Evolutionary conservation across 257 asterid genomes (phyloP), one percentile per base, ranked within the genome.

Genomic region (Capsicum baccatum): DNA sequence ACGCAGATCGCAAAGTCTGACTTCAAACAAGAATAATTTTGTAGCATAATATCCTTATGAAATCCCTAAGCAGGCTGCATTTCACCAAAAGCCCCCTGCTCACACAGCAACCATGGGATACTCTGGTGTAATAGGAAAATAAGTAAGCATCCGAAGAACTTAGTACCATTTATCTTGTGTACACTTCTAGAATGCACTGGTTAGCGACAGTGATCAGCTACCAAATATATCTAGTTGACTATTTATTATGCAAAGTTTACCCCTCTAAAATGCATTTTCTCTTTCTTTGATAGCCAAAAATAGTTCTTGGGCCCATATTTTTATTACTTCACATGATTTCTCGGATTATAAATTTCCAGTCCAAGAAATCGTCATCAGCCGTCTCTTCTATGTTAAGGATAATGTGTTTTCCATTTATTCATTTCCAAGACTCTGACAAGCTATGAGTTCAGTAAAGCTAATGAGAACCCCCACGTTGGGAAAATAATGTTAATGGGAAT

Each of bases 271-370:
- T 52, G 64, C 63, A 50, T 54, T 76, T 52, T 52, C 21, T 54
- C 26, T 44, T 26, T 54, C 48, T 76, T 76, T 14, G 81, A 76
- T 52, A 50, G n/a, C 60, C 81, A 74, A 74, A 73, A 74, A 74
- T 26, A 76, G 81, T 52, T 76, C 26, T 13, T 52, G 81, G 62
- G 26, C 42, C 64, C 81, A 76, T 76, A 76, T 33, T 76, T 52
- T 54, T 21, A 76, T 76, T 76, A 76, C 63, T 14, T 54, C 48
- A 78, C 64, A 54, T 52, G 48, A 54, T 52, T 71, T 78, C 26
- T 54, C 21, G 26, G 81, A 78, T 54, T 26, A 78, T 16, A 78
- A 54, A 54, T 78, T 78, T 78, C 50, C 47, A 55, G 19, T 78
- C 64, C 63, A 54, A 54, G 64, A 78, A 52, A 26, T 76, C 0